These are phyloP conservation scores for Aegilops longissima DNA, from an alignment of 176 grass and related monocot species.

Conservation along the genomic window DNA sequence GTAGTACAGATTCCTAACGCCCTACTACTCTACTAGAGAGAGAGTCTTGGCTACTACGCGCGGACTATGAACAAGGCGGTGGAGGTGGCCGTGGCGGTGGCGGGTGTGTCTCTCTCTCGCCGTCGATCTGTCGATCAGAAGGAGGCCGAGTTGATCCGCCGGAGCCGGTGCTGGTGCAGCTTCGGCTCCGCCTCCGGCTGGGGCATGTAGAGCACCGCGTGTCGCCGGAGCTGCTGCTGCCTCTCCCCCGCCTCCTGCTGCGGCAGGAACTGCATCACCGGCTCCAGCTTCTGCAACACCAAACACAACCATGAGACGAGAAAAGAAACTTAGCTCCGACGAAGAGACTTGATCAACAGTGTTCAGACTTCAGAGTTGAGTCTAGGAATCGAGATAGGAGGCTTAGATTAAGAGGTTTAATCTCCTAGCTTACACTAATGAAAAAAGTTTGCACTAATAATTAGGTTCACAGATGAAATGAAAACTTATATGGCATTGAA, in stretches of 20 bases:
- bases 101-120: neutral
- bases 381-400: neutral
- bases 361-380: neutral
- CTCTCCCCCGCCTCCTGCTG: neutral
- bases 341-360: neutral
- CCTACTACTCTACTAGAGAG: neutral
- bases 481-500: too few relatives aligned
- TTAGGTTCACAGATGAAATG: too few relatives aligned
- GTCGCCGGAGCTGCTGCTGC: neutral
- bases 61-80: neutral
- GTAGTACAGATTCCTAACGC: conserved; percentile 15
- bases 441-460: too few relatives aligned
- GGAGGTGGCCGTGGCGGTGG: neutral
- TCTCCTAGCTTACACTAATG: neutral
- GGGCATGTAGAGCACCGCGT: neutral
- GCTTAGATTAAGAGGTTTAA: neutral
- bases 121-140: conserved; percentile 43
- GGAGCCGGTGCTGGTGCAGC: conserved; percentile 53
- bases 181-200: conserved; percentile 47
- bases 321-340: neutral
- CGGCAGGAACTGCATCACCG: conserved; percentile 27
- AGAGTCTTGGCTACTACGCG: neutral
- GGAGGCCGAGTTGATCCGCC: neutral
- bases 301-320: conserved; percentile 7
- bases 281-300: neutral